Percentiles rank a stretch among this genome's conserved stretches.
These are phyloP conservation scores for Chiua virens DNA, from an alignment of 768 basidiomycete genomes.

Conservation along the genomic window DNA sequence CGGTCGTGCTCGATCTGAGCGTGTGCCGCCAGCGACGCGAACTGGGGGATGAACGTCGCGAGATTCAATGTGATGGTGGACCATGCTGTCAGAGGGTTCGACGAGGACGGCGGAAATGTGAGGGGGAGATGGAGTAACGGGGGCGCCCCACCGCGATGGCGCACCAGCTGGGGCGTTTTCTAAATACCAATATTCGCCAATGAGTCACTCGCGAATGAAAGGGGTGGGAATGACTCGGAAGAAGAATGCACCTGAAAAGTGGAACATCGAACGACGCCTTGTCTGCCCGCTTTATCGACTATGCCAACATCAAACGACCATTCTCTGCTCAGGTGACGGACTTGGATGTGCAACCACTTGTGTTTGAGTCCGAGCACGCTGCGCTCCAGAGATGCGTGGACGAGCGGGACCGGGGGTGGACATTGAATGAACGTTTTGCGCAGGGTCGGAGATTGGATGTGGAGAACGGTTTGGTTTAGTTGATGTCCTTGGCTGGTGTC, in stretches of 20 bases:
- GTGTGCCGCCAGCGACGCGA: slow-evolving; percentile 47
- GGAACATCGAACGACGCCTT: slow-evolving; percentile 64
- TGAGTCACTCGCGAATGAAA: too few relatives aligned
- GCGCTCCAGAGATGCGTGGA: slow-evolving; percentile 6
- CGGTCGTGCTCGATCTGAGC: slow-evolving; percentile 4
- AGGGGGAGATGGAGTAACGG: slow-evolving; percentile 74
- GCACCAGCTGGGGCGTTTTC: slow-evolving; percentile 55
- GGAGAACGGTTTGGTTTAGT: slow-evolving; percentile 69
- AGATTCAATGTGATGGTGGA: slow-evolving; percentile 62
- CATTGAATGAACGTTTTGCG: slow-evolving; percentile 66
- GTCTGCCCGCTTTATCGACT: slow-evolving; percentile 58
- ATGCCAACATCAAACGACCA: slow-evolving; percentile 80
- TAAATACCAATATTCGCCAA: slow-evolving; percentile 26
- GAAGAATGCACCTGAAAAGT: slow-evolving; percentile 79
- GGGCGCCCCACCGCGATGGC: slow-evolving; percentile 30
- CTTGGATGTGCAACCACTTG: slow-evolving; percentile 75
- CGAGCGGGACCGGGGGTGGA: slow-evolving; percentile 39
- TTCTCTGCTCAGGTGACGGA: slow-evolving; percentile 62
- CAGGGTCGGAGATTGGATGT: slow-evolving; percentile 76
- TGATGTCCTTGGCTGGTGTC: slow-evolving; percentile 34
- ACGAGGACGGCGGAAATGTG: slow-evolving; percentile 55
- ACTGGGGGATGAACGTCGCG: slow-evolving; percentile 58
- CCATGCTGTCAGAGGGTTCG: slow-evolving; percentile 67
- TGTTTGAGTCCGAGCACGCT: slow-evolving; percentile 59
- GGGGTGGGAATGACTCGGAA: too few relatives aligned